phyloP scores from a whole-genome alignment of 1,139 yeast genomes.

The Yamadazyma pseudoaaseri region DNA sequence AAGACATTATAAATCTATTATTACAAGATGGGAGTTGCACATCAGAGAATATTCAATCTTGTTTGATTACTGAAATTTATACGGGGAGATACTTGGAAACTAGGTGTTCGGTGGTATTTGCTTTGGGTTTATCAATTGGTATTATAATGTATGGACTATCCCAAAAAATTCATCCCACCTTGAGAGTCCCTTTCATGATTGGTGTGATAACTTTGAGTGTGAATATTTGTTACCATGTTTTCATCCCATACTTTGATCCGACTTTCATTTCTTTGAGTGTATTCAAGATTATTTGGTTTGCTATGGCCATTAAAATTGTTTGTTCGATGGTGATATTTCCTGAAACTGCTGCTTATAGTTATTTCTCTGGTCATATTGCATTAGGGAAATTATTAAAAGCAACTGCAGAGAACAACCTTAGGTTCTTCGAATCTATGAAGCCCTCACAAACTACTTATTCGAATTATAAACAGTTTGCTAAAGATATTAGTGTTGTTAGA shows the following conservation, averaged over 20 bases:
- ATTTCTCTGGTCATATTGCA: conserved; percentile 19
- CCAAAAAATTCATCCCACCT: conserved; percentile 20
- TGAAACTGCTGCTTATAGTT: conserved; percentile 26
- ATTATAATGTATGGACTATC: conserved; percentile 25
- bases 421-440: conserved; percentile 25
- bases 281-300: conserved; percentile 26
- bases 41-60: conserved; percentile 17
- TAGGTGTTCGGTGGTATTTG: conserved; percentile 23
- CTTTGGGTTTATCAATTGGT: conserved; percentile 25
- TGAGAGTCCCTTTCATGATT: conserved; percentile 20
- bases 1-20: conserved; percentile 17
- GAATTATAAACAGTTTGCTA: conserved; percentile 21
- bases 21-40: conserved; percentile 28
- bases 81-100: conserved; percentile 31
- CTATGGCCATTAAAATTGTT: conserved; percentile 21
- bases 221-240: conserved; percentile 25
- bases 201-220: conserved; percentile 25
- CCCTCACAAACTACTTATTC: conserved; percentile 28
- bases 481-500: conserved; percentile 21
- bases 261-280: conserved; percentile 18
- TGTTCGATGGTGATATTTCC: conserved; percentile 28
- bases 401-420: conserved; percentile 20
- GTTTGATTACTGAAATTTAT: conserved; percentile 23
- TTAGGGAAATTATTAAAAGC: conserved; percentile 17
- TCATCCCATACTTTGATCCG: conserved; percentile 29